Base-by-base conservation (phyloP, 140 eudicot species). In the Flaveria floridana region DNA sequence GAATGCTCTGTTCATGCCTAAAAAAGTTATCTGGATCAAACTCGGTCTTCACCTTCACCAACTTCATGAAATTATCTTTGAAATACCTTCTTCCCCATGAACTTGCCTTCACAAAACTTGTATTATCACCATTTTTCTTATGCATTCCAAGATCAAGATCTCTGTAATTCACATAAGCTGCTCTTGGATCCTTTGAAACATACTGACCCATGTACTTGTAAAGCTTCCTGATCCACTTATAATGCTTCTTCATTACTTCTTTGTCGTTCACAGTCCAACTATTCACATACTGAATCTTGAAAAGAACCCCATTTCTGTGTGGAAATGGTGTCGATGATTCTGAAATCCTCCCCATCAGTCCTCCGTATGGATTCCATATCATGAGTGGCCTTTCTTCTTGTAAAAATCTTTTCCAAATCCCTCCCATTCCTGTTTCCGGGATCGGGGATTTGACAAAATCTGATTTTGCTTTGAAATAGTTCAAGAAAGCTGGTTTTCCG, bases 1-100 rank as follows among this genome's bases (percentile, higher is more conserved):
- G 87, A 53, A 83, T 83, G 50, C 87, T 80, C 14, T 83, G 87
- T 59, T 84, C 87, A 80, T 84, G 84, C 46, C 82, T 84, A 7
- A 84, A 84, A 42, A 84, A 76, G 56, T 84, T 80, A 7, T 68
- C 72, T 0, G 84, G 84, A 67, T 81, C 85, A 65, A 81, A 72
- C 57, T 76, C 56, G 0, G 51, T 70, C 78, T 81, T 81, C 16
- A 71, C 46, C 71, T 76, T 65, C 14, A 71, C 85, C 75, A 81
- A 81, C 47, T 71, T 81, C 50, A 3, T 67, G 64, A 81, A 81
- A 7, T 81, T 81, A 67, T 81, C 63, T 39, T 71, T 81, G 8
- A 48, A 81, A 41, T 81, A 81, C 16, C 68, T 70, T 18, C 63
- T 70, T 70, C 85, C 85, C 85, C 85, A 81, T 41, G 70, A 56